Base-by-base conservation (phyloP, 768 basidiomycete species). In the Naganishia vishniacii region DNA sequence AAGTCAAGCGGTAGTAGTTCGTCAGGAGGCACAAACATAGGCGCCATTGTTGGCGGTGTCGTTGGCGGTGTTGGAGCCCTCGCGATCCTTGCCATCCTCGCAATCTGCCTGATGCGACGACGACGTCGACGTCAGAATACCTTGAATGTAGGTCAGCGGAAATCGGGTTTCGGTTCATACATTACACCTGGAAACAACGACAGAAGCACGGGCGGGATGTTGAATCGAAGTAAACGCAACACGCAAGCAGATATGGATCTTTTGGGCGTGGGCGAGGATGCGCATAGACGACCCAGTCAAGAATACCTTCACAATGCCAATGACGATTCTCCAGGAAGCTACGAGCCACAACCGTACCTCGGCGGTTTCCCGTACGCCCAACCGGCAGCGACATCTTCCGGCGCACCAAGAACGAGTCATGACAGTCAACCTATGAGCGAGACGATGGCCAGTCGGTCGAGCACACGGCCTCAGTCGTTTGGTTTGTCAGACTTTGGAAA, bases 41-140 rank as follows among this genome's bases (percentile, higher is more conserved):
- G 74, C 18, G 73, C 75, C 0, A 75, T 77, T 4, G 71, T 77
- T 0, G 78, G 77, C 0, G 75, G 77, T 0, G 69, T 69, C 0
- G 69, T 79, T 3, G 79, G 78, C 2, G 70, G 77, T 18, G 70
- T 78, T 20, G 73, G 72, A 5, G 73, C 71, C 29, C 66, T 78
- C 13, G 53, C 76, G 37, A 65, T 79, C 16, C 71, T 79, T 28
- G 70, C 62, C 7, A n/a, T 79, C 4, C 65, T 78, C 23, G 64
- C 72, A 4, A 72, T 74, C 65, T 75, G 68, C 69, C 76, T 75
- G 65, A 25, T 68, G 7, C 63, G 77, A 26, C 68, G 72, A 26
- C 58, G 68, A 28, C 63, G 59, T 26, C 59, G 69, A 26, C 66
- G 68, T 23, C 62, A 63, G 12, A 45, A 69, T 5, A 65, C 61